Percentiles rank a stretch among this genome's conserved stretches.
phyloP scores from a whole-genome alignment of 441 rosid genomes.

The Gossypium aridum region DNA sequence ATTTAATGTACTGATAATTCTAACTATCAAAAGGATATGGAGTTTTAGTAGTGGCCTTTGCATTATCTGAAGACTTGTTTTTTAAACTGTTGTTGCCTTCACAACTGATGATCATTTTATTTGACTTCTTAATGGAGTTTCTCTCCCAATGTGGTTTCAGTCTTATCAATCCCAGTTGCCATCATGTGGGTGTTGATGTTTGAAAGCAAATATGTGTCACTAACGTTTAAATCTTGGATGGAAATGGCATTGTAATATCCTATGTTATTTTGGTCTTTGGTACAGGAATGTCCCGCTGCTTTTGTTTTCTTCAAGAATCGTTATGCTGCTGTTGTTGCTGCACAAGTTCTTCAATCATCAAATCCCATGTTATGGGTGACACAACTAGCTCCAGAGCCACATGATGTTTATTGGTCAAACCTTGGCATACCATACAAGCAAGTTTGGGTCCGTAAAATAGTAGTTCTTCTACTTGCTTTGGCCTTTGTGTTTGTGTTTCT shows the following conservation, averaged over 20 bases:
- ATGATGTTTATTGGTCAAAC: slow-evolving; percentile 88
- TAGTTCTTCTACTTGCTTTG: slow-evolving; percentile 50
- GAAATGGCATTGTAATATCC: not conserved
- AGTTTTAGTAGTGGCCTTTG: not conserved
- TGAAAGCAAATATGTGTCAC: not conserved
- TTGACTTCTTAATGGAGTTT: not conserved
- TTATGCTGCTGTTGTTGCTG: slow-evolving; percentile 69
- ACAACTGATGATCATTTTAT: not conserved
- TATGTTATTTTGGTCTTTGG: slow-evolving; percentile 1
- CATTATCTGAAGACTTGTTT: not conserved
- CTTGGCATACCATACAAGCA: slow-evolving; percentile 77
- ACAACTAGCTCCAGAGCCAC: slow-evolving; percentile 87
- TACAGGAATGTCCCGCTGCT: slow-evolving; percentile 74
- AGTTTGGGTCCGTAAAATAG: slow-evolving; percentile 83
- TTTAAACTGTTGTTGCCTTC: too few relatives aligned
- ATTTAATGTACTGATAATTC: not conserved
- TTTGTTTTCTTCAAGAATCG: slow-evolving; percentile 93
- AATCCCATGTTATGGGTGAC: slow-evolving; percentile 97
- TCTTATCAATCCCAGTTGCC: not conserved
- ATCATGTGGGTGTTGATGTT: slow-evolving; percentile 1
- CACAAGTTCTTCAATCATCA: slow-evolving; percentile 75
- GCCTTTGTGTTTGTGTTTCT: slow-evolving; percentile 79
- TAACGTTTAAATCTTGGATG: not conserved
- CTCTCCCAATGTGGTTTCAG: not conserved
- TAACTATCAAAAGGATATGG: not conserved